These are phyloP conservation scores for Chrysosphaeria jannelii DNA, from an alignment of 2,329 filamentous ascomycete genomes.

Conservation along the genomic window DNA sequence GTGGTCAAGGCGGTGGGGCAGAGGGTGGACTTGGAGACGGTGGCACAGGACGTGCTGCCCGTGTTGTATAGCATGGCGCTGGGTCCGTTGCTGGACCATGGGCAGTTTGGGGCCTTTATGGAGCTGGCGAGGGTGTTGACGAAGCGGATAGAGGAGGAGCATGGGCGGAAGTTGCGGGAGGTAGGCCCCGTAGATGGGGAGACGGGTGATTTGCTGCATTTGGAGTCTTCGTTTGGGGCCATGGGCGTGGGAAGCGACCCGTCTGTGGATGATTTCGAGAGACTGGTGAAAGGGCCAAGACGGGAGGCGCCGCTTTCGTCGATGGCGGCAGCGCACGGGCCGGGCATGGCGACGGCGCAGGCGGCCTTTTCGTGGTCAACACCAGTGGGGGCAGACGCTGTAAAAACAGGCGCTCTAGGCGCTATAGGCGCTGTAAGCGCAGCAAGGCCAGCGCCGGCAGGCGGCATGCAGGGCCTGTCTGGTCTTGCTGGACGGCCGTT, in stretches of 20 bases:
- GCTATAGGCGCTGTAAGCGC: too few species aligned
- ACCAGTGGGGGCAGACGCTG: conserved; percentile 12
- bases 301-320: conserved; percentile 2
- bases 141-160: conserved; percentile 57
- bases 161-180: conserved; percentile 66
- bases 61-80: conserved; percentile 78
- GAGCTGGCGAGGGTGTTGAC: conserved; percentile 57
- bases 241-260: conserved; percentile 8
- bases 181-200: conserved; percentile 11
- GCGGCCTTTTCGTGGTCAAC: conserved; percentile 34
- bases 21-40: conserved; percentile 62
- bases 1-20: conserved; percentile 63
- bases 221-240: conserved; percentile 41
- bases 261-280: conserved; percentile 53
- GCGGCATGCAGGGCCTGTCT: conserved; percentile 21
- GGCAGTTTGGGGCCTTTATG: conserved; percentile 81
- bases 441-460: conserved; percentile 8
- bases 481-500: too few species aligned
- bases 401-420: conserved; percentile 8
- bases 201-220: conserved; percentile 20
- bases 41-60: conserved; percentile 72
- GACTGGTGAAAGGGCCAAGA: conserved; percentile 53
- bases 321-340: conserved; percentile 1
- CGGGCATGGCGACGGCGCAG: conserved; percentile 1
- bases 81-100: conserved; percentile 60